Evolutionary conservation across 495 filamentous ascomycete genomes (phyloP).

Genomic region (Lasiosphaeria ovina): DNA sequence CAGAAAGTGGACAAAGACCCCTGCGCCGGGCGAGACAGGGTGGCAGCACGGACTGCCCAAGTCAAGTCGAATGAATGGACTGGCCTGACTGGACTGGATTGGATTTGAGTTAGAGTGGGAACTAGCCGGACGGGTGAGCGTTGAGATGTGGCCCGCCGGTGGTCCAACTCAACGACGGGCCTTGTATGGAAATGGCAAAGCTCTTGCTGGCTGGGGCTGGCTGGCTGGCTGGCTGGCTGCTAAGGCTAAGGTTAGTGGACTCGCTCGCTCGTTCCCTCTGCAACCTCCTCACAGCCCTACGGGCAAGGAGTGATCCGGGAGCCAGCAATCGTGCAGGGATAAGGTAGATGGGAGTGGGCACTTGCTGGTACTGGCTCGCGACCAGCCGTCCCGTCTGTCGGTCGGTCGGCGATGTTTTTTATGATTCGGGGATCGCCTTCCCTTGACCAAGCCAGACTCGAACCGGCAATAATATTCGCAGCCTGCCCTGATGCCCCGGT

Average conservation of each 20-base stretch:
- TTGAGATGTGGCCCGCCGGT: neutral
- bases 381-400: neutral
- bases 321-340: neutral
- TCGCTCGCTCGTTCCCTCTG: neutral
- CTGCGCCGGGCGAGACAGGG: neutral
- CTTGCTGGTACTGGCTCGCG: no score
- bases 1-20: neutral
- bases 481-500: no score
- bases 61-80: no score
- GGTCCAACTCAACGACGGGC: neutral
- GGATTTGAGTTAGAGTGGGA: no score
- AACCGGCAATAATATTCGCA: neutral
- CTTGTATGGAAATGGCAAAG: neutral
- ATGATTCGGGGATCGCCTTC: neutral
- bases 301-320: conserved; percentile 10
- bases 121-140: neutral
- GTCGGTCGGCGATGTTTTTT: neutral
- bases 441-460: neutral
- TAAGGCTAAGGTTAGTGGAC: neutral
- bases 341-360: no score
- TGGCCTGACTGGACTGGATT: no score
- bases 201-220: no score
- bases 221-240: neutral
- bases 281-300: conserved; percentile 8
- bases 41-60: no score